Evolutionary conservation across 225 moss, liverwort and hornwort genomes (phyloP), one percentile per base, ranked within the genome.

Genomic region (Bryoerythrophyllum caledonicum): DNA sequence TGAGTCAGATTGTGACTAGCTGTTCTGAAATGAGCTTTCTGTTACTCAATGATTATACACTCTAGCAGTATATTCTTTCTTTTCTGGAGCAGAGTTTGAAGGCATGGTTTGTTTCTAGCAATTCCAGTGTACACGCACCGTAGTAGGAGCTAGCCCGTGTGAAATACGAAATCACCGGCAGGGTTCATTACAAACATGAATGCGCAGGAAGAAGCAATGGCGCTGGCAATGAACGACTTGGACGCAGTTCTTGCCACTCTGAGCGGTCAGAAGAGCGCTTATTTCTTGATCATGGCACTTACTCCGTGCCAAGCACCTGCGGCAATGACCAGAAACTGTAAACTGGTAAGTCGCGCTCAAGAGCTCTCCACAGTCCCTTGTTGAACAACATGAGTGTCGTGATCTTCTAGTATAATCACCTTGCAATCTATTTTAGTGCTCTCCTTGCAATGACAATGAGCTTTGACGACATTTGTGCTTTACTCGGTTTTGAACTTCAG

Each of bases 211-310:
- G 27, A 9, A 16, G 61, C 21, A 7, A 35, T 62, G 62, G 52
- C 20, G 24, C 17, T 53, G 38, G 53, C 37, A 24, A 23, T 11
- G 53, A 53, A 40, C 9, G 54, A 40, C 64, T 53, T 74, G 37
- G 16, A 13, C 26, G 38, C 44, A 75, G 66, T 56, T 21, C 65
- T 75, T 65, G 56, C 16, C 8, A 28, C 53, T n/a, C 35, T 75
- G 30, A 54, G 57, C 4, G 43, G 6, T 27, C 41, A 71, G 30
- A 43, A 8, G 15, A 43, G 43, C 10, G 57, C 40, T 28, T 30
- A 41, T 21, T 75, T 75, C 30, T 28, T 26, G 27, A 34, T 61
- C 61, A 55, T 13, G 74, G 53, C 8, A 30, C 74, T 65, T 7
- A 5, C 7, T n/a, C 13, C 27, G 30, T 66, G 56, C 27, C 40